phyloP scores from a whole-genome alignment of 2,329 filamentous ascomycete genomes.

The Geosmithia putterillii region DNA sequence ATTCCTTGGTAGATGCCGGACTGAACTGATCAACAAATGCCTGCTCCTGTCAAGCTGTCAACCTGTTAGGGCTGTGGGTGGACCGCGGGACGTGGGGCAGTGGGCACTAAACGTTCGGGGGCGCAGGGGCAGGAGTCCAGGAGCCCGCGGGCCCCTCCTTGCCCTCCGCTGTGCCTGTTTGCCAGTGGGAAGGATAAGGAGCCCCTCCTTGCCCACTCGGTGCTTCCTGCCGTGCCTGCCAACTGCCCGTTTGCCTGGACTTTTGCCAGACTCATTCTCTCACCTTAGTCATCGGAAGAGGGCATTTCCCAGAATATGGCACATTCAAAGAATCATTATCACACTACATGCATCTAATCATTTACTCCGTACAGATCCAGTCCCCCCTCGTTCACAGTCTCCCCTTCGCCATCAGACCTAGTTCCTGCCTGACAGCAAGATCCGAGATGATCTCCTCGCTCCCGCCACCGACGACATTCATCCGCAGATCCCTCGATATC shows the following conservation, averaged over 20 bases:
- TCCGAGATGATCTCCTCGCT: conserved; percentile 43
- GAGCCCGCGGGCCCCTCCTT: no score
- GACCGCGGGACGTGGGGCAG: not conserved
- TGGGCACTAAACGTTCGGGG: not conserved
- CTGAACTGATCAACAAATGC: no score
- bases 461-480: conserved; percentile 33
- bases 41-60: no score
- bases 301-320: not conserved
- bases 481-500: conserved; percentile 36
- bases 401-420: conserved; percentile 7
- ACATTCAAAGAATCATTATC: not conserved
- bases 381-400: not conserved
- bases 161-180: no score
- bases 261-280: not conserved
- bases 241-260: not conserved
- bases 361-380: no score
- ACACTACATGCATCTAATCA: not conserved
- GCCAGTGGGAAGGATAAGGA: no score
- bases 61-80: not conserved
- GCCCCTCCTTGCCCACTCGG: no score
- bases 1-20: no score
- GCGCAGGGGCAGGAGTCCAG: no score
- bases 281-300: not conserved
- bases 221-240: no score
- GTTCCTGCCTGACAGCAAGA: conserved; percentile 35